Evolutionary conservation across 345 rosid genomes (phyloP).

Genomic region (Acer negundo): DNA sequence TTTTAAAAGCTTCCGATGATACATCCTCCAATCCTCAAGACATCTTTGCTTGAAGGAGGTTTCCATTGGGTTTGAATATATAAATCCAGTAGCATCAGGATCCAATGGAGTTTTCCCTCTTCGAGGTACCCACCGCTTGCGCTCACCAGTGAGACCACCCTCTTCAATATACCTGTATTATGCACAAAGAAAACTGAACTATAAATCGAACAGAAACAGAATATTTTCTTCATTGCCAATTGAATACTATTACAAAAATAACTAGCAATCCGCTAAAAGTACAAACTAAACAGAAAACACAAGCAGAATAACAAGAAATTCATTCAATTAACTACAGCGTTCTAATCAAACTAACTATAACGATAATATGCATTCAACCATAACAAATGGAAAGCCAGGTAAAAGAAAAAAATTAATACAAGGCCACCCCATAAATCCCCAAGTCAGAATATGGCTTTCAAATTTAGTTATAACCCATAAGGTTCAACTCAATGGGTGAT

Average conservation of each 20-base stretch:
- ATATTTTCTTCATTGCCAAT: neutral
- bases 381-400: neutral
- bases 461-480: neutral
- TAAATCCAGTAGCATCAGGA: slow-evolving; percentile 88
- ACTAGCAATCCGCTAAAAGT: neutral
- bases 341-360: neutral
- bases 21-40: slow-evolving; percentile 71
- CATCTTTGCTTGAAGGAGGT: slow-evolving; percentile 92
- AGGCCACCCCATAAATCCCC: neutral
- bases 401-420: neutral
- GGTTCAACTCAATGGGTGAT: neutral
- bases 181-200: slow-evolving; percentile 19
- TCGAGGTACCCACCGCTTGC: slow-evolving; percentile 98
- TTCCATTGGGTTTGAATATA: slow-evolving; percentile 86
- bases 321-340: neutral
- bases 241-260: neutral
- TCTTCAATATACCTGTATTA: slow-evolving; percentile 74
- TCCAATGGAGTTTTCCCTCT: slow-evolving; percentile 92
- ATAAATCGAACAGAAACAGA: neutral
- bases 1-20: slow-evolving; percentile 76
- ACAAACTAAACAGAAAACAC: neutral
- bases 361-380: slow-evolving; percentile 10
- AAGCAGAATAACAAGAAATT: neutral
- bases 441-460: neutral
- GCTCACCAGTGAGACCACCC: slow-evolving; percentile 97